Percentiles rank a stretch among this genome's conserved stretches.
These are phyloP conservation scores for Dactylellina leptospora DNA, from an alignment of 2,329 filamentous ascomycete genomes.

Conservation along the genomic window DNA sequence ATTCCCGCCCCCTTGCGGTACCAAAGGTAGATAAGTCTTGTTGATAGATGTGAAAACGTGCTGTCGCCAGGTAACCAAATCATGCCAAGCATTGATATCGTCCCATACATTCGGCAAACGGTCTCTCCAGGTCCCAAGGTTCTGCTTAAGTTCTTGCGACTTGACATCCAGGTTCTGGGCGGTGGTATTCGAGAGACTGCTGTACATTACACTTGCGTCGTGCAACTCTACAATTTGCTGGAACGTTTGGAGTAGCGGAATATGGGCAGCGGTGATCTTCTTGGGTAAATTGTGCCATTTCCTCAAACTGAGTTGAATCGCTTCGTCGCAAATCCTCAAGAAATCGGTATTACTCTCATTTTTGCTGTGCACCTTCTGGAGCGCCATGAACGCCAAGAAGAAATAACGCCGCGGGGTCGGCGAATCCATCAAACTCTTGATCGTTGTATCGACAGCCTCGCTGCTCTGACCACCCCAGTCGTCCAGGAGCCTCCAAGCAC, in stretches of 20 bases:
- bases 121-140: conserved; percentile 94
- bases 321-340: conserved; percentile 89
- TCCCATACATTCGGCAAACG: conserved; percentile 97
- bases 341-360: conserved; percentile 83
- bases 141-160: conserved; percentile 91
- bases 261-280: conserved; percentile 91
- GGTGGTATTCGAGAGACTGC: conserved; percentile 85
- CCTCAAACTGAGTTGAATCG: conserved; percentile 93
- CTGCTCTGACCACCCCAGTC: conserved; percentile 92
- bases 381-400: conserved; percentile 97
- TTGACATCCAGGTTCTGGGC: conserved; percentile 88
- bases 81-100: conserved; percentile 99
- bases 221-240: conserved; percentile 97
- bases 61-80: conserved; percentile 98
- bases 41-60: conserved; percentile 99
- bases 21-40: conserved; percentile 83
- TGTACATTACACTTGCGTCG: conserved; percentile 95
- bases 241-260: conserved; percentile 95
- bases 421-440: conserved; percentile 97
- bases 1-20: conserved; percentile 71
- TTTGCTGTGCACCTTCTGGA: conserved; percentile 92
- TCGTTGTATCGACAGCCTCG: conserved; percentile 88
- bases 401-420: conserved; percentile 92
- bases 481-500: conserved; percentile 93
- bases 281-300: conserved; percentile 99